Conservation (phyloP, 2,329 filamentous ascomycete genomes). For the Penicillium verrucosum region DNA sequence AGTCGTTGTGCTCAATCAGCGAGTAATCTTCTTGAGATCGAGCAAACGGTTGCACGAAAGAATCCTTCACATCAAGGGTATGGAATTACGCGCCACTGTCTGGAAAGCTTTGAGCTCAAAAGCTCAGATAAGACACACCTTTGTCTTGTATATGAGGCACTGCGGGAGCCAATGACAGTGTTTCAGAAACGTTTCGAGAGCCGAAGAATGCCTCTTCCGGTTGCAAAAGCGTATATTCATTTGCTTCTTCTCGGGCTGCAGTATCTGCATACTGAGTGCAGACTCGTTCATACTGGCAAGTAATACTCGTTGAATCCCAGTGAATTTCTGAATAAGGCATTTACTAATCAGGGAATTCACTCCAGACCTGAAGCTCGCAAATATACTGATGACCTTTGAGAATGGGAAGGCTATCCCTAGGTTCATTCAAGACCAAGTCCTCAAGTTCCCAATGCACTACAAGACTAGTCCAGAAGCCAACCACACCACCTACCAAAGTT, state of each 20-base stretch:
- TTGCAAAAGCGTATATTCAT: conserved; percentile 33
- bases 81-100: conserved; percentile 19
- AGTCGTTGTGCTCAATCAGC: conserved; percentile 19
- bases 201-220: too few relatives aligned
- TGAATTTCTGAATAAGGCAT: neutral
- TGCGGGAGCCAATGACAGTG: conserved; percentile 36
- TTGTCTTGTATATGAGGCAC: conserved; percentile 36
- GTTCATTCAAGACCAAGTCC: conserved; percentile 18
- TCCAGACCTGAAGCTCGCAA: conserved; percentile 42
- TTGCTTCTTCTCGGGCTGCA: conserved; percentile 40
- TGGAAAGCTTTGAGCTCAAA: conserved; percentile 22
- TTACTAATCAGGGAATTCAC: neutral
- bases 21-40: conserved; percentile 20
- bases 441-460: conserved; percentile 21
- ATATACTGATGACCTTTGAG: conserved; percentile 38
- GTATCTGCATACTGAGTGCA: conserved; percentile 42
- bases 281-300: conserved; percentile 40
- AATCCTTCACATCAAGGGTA: conserved; percentile 26
- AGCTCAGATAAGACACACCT: conserved; percentile 29
- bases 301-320: neutral
- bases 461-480: conserved; percentile 23
- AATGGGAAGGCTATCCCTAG: conserved; percentile 14
- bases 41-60: conserved; percentile 26
- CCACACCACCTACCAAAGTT: conserved; percentile 28
- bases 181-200: too few relatives aligned